Evolutionary conservation across 192 early-diverging fungal species (phyloP).

Genomic region (Oehlia diaphana): DNA sequence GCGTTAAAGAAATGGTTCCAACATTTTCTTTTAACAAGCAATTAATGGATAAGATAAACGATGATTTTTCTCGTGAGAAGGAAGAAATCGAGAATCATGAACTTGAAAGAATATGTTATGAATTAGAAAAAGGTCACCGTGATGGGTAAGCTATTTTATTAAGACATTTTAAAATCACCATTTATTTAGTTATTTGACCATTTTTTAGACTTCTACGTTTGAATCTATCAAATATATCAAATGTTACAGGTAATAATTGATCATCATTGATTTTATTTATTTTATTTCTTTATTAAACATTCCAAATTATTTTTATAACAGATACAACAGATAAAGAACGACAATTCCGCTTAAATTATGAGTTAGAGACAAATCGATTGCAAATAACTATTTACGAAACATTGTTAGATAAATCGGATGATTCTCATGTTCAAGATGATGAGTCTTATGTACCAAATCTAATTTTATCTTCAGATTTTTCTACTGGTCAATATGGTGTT

Average conservation of each 20-base stretch:
- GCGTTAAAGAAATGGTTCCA: background rate
- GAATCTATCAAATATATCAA: background rate
- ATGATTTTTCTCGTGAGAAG: background rate
- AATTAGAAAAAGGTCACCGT: background rate
- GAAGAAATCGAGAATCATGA: background rate
- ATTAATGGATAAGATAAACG: background rate
- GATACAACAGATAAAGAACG: no score
- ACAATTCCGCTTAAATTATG: background rate
- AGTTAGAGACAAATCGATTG: background rate
- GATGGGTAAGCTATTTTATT: background rate
- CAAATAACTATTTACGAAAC: constrained; percentile 1
- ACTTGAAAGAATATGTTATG: background rate
- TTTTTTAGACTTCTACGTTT: background rate
- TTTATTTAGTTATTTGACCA: background rate
- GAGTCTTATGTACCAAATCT: background rate
- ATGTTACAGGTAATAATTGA: background rate
- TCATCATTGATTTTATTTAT: background rate
- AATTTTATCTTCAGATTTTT: background rate
- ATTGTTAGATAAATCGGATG: background rate
- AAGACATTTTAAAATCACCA: background rate
- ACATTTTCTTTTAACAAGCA: background rate
- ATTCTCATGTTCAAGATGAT: background rate
- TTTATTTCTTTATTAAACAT: background rate
- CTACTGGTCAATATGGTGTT: background rate
- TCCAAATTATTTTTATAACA: background rate